Percentiles rank a stretch among this genome's conserved stretches.
Evolutionary conservation across 805 yeast genomes (phyloP).

Genomic region (Peterozyma xylosa): DNA sequence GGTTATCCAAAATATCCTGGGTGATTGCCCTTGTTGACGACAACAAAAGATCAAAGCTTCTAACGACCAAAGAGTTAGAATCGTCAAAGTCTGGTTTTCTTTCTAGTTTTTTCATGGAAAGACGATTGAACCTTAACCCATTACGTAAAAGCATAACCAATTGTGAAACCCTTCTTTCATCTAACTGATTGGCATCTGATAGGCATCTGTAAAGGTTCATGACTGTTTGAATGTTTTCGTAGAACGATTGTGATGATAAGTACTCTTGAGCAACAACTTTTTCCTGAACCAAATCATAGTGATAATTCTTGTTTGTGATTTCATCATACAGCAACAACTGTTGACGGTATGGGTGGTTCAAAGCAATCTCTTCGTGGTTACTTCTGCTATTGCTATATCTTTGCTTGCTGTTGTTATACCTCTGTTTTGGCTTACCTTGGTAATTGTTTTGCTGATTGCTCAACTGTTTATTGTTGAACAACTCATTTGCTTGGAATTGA

Average conservation of each 20-base stretch:
- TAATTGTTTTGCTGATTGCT: constrained; percentile 12
- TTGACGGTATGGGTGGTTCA: constrained; percentile 39
- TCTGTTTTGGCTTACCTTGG: too few relatives aligned
- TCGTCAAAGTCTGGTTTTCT: constrained; percentile 54
- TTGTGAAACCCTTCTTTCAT: constrained; percentile 36
- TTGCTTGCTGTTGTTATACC: constrained; percentile 5
- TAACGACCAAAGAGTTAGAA: constrained; percentile 42
- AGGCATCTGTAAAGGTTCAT: constrained; percentile 43
- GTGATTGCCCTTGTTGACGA: constrained; percentile 45
- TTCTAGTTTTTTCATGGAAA: constrained; percentile 44
- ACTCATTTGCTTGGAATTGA: constrained; percentile 1
- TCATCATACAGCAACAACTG: constrained; percentile 48
- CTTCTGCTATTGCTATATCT: constrained; percentile 9
- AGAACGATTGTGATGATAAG: constrained; percentile 27
- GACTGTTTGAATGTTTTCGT: constrained; percentile 44
- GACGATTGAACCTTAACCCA: constrained; percentile 48
- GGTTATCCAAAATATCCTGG: constrained; percentile 36
- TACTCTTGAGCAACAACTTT: constrained; percentile 28
- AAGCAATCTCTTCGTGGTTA: constrained; percentile 13
- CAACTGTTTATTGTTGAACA: constrained; percentile 10
- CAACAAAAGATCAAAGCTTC: constrained; percentile 42
- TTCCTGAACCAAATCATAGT: constrained; percentile 29
- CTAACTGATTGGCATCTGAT: constrained; percentile 37
- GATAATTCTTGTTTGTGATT: constrained; percentile 27
- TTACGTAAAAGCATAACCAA: constrained; percentile 46